A percentile compares a stretch with the other conserved stretches of the same genome.
These are phyloP conservation scores for Physcia stellaris DNA, from an alignment of 495 filamentous ascomycete genomes.

Conservation along the genomic window DNA sequence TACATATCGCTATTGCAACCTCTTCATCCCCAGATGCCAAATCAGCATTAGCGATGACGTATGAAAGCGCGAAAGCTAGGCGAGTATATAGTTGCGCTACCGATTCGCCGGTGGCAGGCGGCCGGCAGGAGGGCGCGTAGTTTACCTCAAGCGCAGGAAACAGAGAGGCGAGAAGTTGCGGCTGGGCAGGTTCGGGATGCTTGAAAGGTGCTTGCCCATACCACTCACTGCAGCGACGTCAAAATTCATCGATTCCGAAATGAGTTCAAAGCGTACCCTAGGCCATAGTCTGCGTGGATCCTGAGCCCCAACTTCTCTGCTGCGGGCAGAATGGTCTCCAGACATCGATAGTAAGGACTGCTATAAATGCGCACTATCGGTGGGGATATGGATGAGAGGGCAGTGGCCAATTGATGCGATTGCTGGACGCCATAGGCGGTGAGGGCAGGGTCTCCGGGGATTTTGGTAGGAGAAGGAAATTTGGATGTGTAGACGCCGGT, in stretches of 20 bases:
- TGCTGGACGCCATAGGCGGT: slow-evolving; percentile 76
- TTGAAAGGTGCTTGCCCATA: slow-evolving; percentile 69
- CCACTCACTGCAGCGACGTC: slow-evolving; percentile 53
- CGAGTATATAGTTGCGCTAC: slow-evolving; percentile 69
- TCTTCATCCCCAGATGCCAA: slow-evolving; percentile 24
- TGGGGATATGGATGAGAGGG: slow-evolving; percentile 47
- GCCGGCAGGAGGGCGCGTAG: slow-evolving; percentile 29
- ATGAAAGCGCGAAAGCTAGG: slow-evolving; percentile 51
- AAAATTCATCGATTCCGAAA: no score
- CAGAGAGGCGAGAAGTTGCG: slow-evolving; percentile 40
- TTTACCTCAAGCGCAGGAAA: slow-evolving; percentile 40
- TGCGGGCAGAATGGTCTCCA: slow-evolving; percentile 61
- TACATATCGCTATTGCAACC: slow-evolving; percentile 57
- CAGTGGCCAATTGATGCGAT: slow-evolving; percentile 58
- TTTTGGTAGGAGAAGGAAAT: slow-evolving; percentile 67
- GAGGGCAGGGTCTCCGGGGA: slow-evolving; percentile 75
- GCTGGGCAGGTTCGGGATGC: slow-evolving; percentile 63
- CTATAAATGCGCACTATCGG: slow-evolving; percentile 66
- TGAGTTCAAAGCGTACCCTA: slow-evolving; percentile 35
- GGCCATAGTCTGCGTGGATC: slow-evolving; percentile 58
- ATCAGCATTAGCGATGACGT: slow-evolving; percentile 62
- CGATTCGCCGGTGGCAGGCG: slow-evolving; percentile 46
- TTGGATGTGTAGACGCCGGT: slow-evolving; percentile 55
- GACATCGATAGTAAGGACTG: slow-evolving; percentile 81
- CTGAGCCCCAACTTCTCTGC: slow-evolving; percentile 40